Evolutionary conservation across 1,139 yeast genomes (phyloP).

Genomic region (Nakaseomyces glabratus): DNA sequence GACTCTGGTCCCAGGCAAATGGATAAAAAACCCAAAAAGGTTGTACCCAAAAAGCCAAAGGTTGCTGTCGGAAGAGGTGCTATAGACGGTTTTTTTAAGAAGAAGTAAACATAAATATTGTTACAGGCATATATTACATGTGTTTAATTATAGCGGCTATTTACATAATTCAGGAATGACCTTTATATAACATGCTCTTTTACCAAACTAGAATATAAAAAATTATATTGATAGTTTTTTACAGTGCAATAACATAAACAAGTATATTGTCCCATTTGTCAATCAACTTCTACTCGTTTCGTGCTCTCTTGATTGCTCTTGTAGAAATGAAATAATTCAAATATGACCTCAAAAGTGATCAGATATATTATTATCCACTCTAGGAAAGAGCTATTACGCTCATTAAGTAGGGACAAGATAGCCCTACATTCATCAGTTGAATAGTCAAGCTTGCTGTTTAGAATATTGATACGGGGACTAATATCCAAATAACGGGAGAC

Average conservation of each 20-base stretch:
- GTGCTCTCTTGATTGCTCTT: not conserved
- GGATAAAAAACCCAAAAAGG: constrained; percentile 21
- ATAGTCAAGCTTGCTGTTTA: constrained; percentile 79
- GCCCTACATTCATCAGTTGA: constrained; percentile 85
- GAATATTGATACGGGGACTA: constrained; percentile 62
- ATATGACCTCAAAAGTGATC: constrained; percentile 75
- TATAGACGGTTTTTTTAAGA: constrained; percentile 50
- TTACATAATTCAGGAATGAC: no score
- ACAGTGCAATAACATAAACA: not conserved
- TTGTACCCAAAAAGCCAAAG: constrained; percentile 27
- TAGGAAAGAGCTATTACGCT: constrained; percentile 62
- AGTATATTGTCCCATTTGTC: not conserved
- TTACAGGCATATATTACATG: not conserved
- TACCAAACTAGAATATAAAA: no score
- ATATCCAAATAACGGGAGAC: constrained; percentile 69
- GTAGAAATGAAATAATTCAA: constrained; percentile 60
- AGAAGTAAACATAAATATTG: constrained; percentile 8
- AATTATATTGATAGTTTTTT: no score
- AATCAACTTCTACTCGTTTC: not conserved
- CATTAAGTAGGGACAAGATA: constrained; percentile 62
- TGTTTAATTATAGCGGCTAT: no score
- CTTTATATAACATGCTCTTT: no score
- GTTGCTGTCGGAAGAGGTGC: constrained; percentile 56
- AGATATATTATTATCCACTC: constrained; percentile 84
- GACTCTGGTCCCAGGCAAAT: constrained; percentile 11